Percentiles rank a stretch among this genome's conserved stretches.
These are phyloP conservation scores for Neurospora sp. DNA, from an alignment of 495 filamentous ascomycete genomes.

Conservation along the genomic window DNA sequence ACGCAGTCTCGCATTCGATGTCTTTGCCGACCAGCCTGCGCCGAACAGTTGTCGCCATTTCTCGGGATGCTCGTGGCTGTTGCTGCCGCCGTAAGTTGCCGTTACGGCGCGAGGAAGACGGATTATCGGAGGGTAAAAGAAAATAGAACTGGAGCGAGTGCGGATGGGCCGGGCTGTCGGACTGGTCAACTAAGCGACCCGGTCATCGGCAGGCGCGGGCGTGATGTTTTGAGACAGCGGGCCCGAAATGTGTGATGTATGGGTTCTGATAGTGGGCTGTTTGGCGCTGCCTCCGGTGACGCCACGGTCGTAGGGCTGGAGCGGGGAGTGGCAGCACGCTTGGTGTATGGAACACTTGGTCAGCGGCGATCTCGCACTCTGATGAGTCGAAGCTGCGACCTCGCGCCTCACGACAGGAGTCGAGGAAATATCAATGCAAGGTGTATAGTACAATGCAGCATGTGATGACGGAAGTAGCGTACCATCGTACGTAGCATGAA, in stretches of 20 bases:
- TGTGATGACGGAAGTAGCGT: not conserved
- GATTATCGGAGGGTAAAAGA: not conserved
- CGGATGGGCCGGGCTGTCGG: not conserved
- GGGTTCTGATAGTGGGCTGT: not conserved
- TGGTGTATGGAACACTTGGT: not conserved
- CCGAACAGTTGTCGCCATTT: slow-evolving; percentile 39
- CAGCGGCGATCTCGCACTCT: not conserved
- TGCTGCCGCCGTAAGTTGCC: not conserved
- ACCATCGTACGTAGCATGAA: not conserved
- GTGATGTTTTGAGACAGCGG: not conserved
- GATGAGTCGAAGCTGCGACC: not conserved
- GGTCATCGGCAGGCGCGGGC: not conserved
- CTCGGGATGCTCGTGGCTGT: not conserved
- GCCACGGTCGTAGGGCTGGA: not conserved
- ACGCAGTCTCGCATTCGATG: slow-evolving; percentile 1
- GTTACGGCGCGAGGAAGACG: not conserved
- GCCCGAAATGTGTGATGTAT: not conserved
- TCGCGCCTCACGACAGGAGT: not conserved
- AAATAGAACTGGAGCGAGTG: not conserved
- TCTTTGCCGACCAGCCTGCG: slow-evolving; percentile 30
- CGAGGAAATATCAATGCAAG: not conserved
- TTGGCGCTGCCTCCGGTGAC: not conserved
- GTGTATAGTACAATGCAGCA: not conserved
- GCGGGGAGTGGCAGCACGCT: not conserved
- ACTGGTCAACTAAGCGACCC: not conserved